Conservation (phyloP, 2,329 filamentous ascomycete species). For the Aureobasidium lini region DNA sequence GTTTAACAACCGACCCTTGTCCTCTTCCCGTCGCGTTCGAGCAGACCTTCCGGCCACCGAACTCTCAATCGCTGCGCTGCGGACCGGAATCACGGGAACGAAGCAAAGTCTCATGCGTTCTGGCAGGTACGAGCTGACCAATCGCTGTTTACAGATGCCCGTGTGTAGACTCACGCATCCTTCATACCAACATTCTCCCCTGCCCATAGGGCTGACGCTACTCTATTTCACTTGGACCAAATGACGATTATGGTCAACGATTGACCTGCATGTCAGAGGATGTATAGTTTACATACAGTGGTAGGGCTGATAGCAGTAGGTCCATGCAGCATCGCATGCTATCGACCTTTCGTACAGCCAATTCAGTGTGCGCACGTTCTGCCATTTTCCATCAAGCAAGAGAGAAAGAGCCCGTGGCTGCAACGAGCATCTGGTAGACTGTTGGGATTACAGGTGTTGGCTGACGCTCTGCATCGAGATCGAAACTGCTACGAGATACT, state of each 20-base stretch:
- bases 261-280: conserved; percentile 6
- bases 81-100: background rate
- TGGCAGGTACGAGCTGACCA: conserved; percentile 2
- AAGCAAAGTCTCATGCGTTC: background rate
- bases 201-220: conserved; percentile 8
- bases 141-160: background rate
- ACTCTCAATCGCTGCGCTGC: background rate
- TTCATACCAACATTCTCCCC: background rate
- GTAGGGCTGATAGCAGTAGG: conserved; percentile 9
- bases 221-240: background rate
- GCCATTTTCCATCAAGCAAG: too few species aligned
- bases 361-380: background rate
- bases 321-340: conserved; percentile 1
- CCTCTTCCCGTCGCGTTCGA: background rate
- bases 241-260: conserved; percentile 3
- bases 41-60: background rate
- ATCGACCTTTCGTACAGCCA: background rate
- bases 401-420: too few species aligned
- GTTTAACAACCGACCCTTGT: background rate
- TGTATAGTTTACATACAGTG: background rate
- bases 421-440: background rate
- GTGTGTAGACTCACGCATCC: background rate
- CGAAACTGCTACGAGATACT: background rate
- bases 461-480: background rate
- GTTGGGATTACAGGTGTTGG: background rate